Evolutionary conservation across 2,329 filamentous ascomycete genomes (phyloP), one percentile per base, ranked within the genome.

Genomic region (Macrophomina pseudophaseolina): DNA sequence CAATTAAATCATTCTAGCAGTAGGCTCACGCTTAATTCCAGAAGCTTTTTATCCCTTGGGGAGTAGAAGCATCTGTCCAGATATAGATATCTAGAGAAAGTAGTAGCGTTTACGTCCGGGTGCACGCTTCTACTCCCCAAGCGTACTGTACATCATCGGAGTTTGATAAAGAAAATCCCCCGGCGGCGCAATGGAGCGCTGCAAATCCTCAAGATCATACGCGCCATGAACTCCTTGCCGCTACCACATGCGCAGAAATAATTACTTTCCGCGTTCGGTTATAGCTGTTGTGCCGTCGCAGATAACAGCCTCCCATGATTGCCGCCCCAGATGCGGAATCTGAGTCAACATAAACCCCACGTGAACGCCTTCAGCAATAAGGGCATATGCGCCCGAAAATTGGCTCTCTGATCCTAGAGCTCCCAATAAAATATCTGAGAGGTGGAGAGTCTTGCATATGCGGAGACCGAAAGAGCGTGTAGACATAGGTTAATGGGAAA

Each of bases 61-160:
- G 23, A 23, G 23, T 23, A 23, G 23, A 23, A 23, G 23, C 23
- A 23, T 23, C 23, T 23, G 23, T 23, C 23, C 3, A 3, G 23
- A 23, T 23, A 23, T 23, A 23, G 23, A 23, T 23, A 23, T 23
- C 23, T 23, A 23, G 23, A 23, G 23, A 23, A 23, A 23, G 23
- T 23, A 23, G 23, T 23, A 23, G 23, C 23, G 23, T 23, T 23
- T 23, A 23, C 23, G 23, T 23, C 23, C 23, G 23, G 23, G 23
- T 23, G 23, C 23, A 23, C 23, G 23, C 23, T 23, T 23, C 23
- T 23, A 23, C 23, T 23, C 23, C 23, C 23, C 23, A 23, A 23
- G 23, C 23, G 30, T 60, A 46, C 54, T 59, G 16, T 46, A 59
- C 54, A 59, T 59, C 40, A 59, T 44, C 54, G 28, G 14, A 59